Base-by-base conservation (phyloP, 345 rosid species). In the Hibiscus trionum region DNA sequence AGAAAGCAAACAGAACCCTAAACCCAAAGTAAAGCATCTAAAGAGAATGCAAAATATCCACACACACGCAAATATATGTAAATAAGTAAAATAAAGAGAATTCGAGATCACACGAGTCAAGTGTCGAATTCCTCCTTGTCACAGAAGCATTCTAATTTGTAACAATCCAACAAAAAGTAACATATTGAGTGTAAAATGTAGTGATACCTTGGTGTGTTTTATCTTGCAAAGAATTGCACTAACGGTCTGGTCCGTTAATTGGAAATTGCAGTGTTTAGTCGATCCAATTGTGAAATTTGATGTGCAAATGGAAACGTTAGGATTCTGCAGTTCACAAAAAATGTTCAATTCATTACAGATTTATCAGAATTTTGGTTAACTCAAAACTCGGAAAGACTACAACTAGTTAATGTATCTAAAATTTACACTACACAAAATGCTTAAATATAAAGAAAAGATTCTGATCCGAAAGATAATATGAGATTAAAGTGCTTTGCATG, bases 151-250 rank as follows among this genome's bases (percentile, higher is more conserved):
- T 26, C 71, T 49, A 26, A 66, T 66, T 44, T 66, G 17, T 44
- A 44, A 21, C 5, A 66, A 12, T 44, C 70, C 19, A 21, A 65
- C 5, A 64, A 44, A 64, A 44, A 44, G 17, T n/a, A 24, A 66
- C 35, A 24, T 1, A 21, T 66, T 24, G 11, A 42, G 16, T 19
- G 55, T 2, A 66, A 66, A 70, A 35, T 9, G 11, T 8, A 39
- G 21, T 19, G 50, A 58, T 83, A 93, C 98, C 93, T 89, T 86
- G 12, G 77, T 75, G 56, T 80, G 87, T 75, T 27, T 85, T 72
- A 93, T 89, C 83, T 73, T 91, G 89, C 94, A 89, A 37, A 87
- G 78, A 52, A 64, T 0, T 27, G 55, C 73, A 76, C 90, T 87
- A 3, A 83, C 69, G 15, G 78, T 61, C 70, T 66, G 81, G 82